phyloP scores from a whole-genome alignment of 1,284 basidiomycete species.

The Rhodotorula sp. region DNA sequence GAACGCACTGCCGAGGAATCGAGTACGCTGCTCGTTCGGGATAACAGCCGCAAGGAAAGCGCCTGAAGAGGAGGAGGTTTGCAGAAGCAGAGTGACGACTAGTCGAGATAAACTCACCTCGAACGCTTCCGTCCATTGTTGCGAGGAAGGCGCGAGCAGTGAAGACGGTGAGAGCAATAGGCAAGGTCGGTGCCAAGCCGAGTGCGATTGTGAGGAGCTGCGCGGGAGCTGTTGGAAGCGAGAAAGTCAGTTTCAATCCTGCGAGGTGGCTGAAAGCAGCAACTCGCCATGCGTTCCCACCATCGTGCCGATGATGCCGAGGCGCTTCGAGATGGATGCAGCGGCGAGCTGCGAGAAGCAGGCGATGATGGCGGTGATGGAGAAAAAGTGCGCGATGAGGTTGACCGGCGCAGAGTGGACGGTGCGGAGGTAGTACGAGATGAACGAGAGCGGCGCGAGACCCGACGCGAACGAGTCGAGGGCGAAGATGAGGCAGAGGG shows the following conservation, averaged over 20 bases:
- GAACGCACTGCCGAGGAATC: constrained; percentile 31
- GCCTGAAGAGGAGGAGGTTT: not conserved
- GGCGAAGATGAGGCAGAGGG: constrained; percentile 34
- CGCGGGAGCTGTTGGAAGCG: constrained; percentile 4
- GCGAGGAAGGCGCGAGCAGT: constrained; percentile 20
- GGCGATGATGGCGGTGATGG: constrained; percentile 19
- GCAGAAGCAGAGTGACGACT: fast-evolving
- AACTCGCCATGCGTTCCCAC: constrained; percentile 33
- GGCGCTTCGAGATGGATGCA: constrained; percentile 17
- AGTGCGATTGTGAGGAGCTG: constrained; percentile 33
- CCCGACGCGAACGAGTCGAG: constrained; percentile 37
- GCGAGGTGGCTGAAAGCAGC: too few relatives aligned
- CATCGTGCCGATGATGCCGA: constrained; percentile 36
- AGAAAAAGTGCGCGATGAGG: constrained; percentile 27
- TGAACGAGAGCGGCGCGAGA: constrained; percentile 32
- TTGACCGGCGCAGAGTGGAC: constrained; percentile 16
- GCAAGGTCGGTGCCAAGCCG: constrained; percentile 24
- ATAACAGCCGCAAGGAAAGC: constrained; percentile 36
- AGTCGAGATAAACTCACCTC: constrained; percentile 3
- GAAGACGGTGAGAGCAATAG: constrained; percentile 23
- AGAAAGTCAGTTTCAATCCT: too few relatives aligned
- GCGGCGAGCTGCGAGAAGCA: constrained; percentile 26
- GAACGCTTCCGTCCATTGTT: constrained; percentile 31
- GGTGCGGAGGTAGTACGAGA: constrained; percentile 32
- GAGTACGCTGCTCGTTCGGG: constrained; percentile 25